Base-by-base conservation (phyloP, 192 early-diverging fungal genomes). In the Gamsiella multidivaricata region DNA sequence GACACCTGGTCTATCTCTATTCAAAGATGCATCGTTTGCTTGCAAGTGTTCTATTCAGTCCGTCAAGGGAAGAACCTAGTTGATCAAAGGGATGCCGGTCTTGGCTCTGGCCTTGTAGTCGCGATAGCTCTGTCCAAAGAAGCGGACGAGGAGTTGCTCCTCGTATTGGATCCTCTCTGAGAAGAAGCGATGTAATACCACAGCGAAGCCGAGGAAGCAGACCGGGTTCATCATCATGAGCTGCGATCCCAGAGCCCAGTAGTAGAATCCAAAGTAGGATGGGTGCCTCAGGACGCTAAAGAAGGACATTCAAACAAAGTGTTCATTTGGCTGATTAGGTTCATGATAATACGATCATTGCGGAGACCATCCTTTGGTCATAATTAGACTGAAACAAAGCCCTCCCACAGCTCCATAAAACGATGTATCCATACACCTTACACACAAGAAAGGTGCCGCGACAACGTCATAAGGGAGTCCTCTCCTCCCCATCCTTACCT, bases 201-300 rank as follows among this genome's bases (percentile, higher is more conserved):
- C 75, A 5, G 85, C 71, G 81, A 92, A 97, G 9, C 81, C 86
- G 10, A 87, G 59, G n/a, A 88, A 60, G 32, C 90, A 92, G 11
- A 97, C 61, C 0, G 93, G 93, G 76, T 98, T 98, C 41, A 84
- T 83, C 50, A 96, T 81, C 62, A 94, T 69, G 7, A 94, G 31
- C 66, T 97, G 95, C 18, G 91, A 87, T 23, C 90, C 88, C 12
- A 92, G 47, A 4, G 89, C 95, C 95, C 95, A 98, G 74, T 93
- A 92, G 69, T 93, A 98, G 76, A 97, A 98, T 31, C 93, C 95
- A 65, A 96, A 94, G 66, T 98, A 98, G 14, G 95, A 92, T 14
- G 97, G 97, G 69, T 98, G 97, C 23, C 97, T 89, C 72, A 97
- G 88, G 28, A 89, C 52, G 33, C 91, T 91, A 73, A 18, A 20